These are phyloP conservation scores for Saturnispora gosingensis DNA, from an alignment of 805 yeast genomes.

Conservation along the genomic window DNA sequence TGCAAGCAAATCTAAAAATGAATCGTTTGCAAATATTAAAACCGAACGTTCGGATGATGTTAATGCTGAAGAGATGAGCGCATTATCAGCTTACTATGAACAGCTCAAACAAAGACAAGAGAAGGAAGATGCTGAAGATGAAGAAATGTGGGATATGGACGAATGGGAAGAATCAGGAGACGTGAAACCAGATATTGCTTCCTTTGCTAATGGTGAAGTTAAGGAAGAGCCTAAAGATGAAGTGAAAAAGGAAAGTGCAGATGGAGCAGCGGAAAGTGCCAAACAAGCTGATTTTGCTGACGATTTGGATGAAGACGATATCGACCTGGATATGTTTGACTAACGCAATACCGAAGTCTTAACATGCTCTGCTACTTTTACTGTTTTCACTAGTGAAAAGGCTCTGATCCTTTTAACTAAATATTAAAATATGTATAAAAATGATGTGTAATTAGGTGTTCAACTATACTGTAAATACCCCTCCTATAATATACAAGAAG, in stretches of 20 bases:
- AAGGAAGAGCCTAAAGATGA: not conserved
- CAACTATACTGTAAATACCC: not conserved
- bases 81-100: conserved; percentile 66
- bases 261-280: not conserved
- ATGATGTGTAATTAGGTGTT: not conserved
- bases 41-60: conserved; percentile 1
- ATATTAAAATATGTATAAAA: not conserved
- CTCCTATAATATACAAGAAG: not conserved
- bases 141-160: conserved; percentile 21
- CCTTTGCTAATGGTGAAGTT: not conserved
- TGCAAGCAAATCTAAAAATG: not conserved
- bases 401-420: not conserved
- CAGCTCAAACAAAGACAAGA: conserved; percentile 64
- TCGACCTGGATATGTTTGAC: conserved; percentile 8
- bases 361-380: not conserved
- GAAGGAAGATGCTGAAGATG: conserved; percentile 52
- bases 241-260: conserved; percentile 9
- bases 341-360: not conserved
- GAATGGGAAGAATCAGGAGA: conserved; percentile 1
- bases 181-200: not conserved
- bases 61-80: conserved; percentile 56
- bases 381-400: not conserved
- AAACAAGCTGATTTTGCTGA: conserved; percentile 1
- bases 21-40: not conserved
- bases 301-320: conserved; percentile 8